These are phyloP conservation scores for Eimeria sp. DNA, from an alignment of 169 alveolate species.

Conservation along the genomic window DNA sequence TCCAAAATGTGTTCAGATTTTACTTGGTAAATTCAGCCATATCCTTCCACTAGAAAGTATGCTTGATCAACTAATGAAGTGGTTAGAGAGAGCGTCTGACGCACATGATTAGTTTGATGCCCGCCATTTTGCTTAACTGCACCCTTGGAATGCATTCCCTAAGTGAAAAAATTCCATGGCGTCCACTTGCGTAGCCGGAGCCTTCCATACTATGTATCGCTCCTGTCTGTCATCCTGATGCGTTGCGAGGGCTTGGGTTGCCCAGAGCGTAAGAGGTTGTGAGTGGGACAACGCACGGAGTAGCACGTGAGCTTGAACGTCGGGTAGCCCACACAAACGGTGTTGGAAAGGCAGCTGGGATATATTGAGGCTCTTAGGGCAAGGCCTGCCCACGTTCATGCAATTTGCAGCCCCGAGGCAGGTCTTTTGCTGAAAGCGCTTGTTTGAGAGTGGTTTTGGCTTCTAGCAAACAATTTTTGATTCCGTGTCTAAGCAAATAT, in stretches of 20 bases:
- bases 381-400: background rate
- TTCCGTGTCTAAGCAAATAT: background rate
- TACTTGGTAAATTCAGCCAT: background rate
- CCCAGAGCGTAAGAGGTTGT: background rate
- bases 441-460: too few relatives aligned
- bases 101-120: background rate
- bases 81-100: background rate
- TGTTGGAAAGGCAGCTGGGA: background rate
- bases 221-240: background rate
- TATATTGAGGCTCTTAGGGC: background rate
- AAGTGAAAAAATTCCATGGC: background rate
- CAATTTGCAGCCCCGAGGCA: background rate
- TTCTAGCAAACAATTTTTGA: background rate
- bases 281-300: background rate
- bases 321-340: background rate
- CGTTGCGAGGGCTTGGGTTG: background rate
- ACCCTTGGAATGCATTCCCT: background rate
- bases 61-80: background rate
- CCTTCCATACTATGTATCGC: background rate
- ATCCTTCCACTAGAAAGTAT: background rate
- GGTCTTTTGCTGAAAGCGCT: background rate
- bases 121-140: background rate
- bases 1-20: background rate
- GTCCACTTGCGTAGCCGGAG: background rate
- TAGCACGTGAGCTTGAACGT: background rate